A percentile compares a stretch with the other conserved stretches of the same genome.
Evolutionary conservation across 225 moss, liverwort and hornwort species (phyloP).

Genomic region (Sphagnum tenellum): DNA sequence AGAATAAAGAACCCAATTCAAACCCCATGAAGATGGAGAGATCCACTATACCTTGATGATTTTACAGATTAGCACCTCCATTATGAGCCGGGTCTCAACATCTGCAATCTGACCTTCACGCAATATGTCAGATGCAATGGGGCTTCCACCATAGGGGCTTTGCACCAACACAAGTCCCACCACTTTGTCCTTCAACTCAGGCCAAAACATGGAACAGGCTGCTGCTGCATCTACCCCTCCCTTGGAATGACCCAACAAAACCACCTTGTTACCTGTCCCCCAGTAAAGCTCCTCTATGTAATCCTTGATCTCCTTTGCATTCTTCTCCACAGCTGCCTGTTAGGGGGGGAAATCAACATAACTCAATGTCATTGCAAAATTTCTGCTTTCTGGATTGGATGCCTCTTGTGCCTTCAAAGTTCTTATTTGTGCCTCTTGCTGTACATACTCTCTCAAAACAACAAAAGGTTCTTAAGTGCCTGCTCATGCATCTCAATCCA

Average conservation of each 20-base stretch:
- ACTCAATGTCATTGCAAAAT: no score
- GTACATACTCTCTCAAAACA: no score
- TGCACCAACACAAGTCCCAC: constrained; percentile 81
- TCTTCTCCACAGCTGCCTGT: constrained; percentile 64
- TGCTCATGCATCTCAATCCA: no score
- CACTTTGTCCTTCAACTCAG: constrained; percentile 87
- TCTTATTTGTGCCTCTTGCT: no score
- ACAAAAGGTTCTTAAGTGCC: no score
- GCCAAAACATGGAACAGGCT: constrained; percentile 90
- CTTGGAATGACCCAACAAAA: constrained; percentile 88
- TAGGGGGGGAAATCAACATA: no score
- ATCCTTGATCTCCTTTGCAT: constrained; percentile 75
- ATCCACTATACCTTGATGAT: constrained; percentile 62
- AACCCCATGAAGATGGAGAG: no score
- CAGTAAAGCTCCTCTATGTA: constrained; percentile 84
- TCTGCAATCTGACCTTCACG: constrained; percentile 95
- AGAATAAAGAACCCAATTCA: no score
- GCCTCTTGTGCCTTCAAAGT: no score
- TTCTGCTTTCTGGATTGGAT: no score
- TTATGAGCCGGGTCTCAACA: constrained; percentile 72
- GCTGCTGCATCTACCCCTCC: constrained; percentile 98
- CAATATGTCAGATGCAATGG: constrained; percentile 87
- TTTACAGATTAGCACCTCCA: constrained; percentile 77
- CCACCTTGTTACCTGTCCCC: constrained; percentile 83
- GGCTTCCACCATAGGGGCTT: constrained; percentile 94